Evolutionary conservation across 148 eudicot genomes (phyloP).

Genomic region (Rhododendron ovatum): DNA sequence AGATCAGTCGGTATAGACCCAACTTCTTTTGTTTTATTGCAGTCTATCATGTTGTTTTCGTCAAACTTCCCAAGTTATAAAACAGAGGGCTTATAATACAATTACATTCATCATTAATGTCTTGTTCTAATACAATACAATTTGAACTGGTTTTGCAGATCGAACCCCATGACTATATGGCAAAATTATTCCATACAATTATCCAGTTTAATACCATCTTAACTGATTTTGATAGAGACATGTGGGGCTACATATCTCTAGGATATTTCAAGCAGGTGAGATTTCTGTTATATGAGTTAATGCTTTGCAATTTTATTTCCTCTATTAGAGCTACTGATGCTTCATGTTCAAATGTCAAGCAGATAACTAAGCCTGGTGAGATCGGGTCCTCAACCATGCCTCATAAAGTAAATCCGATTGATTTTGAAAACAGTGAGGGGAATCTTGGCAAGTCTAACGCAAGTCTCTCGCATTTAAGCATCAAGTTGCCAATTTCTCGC

Average conservation of each 20-base stretch:
- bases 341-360: slow-evolving; percentile 15
- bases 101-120: background rate
- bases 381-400: slow-evolving; percentile 99
- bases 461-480: slow-evolving; percentile 60
- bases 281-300: background rate
- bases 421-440: slow-evolving; percentile 98
- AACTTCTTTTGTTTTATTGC: background rate
- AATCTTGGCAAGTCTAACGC: slow-evolving; percentile 90
- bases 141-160: slow-evolving; percentile 44
- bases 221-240: slow-evolving; percentile 76
- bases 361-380: slow-evolving; percentile 90
- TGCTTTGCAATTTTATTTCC: background rate
- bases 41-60: background rate
- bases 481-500: slow-evolving; percentile 84
- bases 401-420: slow-evolving; percentile 96
- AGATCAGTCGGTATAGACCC: background rate
- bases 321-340: background rate
- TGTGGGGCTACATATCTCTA: slow-evolving; percentile 86
- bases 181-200: slow-evolving; percentile 71
- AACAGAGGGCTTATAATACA: background rate
- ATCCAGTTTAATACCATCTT: slow-evolving; percentile 76
- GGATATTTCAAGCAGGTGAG: slow-evolving; percentile 92
- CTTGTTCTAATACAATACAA: background rate
- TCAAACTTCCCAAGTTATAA: background rate
- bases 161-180: slow-evolving; percentile 97